phyloP scores from a whole-genome alignment of 2,329 filamentous ascomycete species.

The Monilinia laxa region DNA sequence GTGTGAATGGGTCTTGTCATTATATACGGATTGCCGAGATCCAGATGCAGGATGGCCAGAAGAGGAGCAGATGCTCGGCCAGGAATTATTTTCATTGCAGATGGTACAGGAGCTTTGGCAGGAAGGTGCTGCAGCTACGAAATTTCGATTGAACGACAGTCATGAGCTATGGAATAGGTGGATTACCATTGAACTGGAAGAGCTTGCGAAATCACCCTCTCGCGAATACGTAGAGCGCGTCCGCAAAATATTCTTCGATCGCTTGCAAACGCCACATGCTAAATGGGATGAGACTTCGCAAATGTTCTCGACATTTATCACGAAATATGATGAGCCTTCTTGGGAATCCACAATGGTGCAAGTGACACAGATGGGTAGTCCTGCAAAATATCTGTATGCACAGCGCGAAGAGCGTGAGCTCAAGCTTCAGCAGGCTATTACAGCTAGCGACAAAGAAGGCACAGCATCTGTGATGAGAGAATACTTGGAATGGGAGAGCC shows the following conservation, averaged over 20 bases:
- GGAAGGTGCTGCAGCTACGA: constrained; percentile 68
- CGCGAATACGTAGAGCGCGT: constrained; percentile 62
- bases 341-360: constrained; percentile 74
- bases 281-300: constrained; percentile 75
- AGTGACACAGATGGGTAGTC: constrained; percentile 60
- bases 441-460: constrained; percentile 55
- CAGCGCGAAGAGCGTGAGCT: constrained; percentile 68
- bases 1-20: constrained; percentile 73
- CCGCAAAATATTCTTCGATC: constrained; percentile 66
- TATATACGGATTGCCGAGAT: constrained; percentile 64
- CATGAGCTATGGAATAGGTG: constrained; percentile 78
- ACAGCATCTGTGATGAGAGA: constrained; percentile 55
- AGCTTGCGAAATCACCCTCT: constrained; percentile 58
- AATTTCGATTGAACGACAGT: constrained; percentile 74
- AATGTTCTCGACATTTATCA: constrained; percentile 71
- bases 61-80: constrained; percentile 67
- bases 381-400: constrained; percentile 62
- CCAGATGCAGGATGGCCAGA: constrained; percentile 57
- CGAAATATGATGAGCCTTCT: constrained; percentile 65
- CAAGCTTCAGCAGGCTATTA: constrained; percentile 58
- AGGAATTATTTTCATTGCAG: constrained; percentile 69
- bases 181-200: constrained; percentile 68
- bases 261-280: constrained; percentile 69
- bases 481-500: constrained; percentile 85
- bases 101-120: constrained; percentile 68